phyloP scores from a whole-genome alignment of 2,329 filamentous ascomycete species.

The Cladorrhinum sp. region DNA sequence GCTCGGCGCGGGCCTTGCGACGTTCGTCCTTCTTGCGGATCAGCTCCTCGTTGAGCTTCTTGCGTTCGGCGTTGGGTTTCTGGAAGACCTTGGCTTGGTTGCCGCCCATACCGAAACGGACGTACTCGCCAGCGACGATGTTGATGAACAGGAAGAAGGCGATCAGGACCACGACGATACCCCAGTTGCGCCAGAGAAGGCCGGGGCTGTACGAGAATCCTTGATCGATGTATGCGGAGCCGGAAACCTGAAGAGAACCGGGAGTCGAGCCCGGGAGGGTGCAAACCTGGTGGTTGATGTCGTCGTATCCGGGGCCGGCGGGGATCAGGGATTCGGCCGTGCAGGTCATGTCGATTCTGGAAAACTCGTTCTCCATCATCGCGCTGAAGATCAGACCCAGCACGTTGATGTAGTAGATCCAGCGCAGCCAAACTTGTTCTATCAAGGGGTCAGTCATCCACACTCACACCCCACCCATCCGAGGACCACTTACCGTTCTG shows the following conservation, averaged over 20 bases:
- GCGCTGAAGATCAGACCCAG: slow-evolving; percentile 72
- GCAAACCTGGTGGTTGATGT: slow-evolving; percentile 76
- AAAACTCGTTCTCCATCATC: slow-evolving; percentile 87
- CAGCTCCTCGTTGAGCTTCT: slow-evolving; percentile 62
- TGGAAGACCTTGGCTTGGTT: slow-evolving; percentile 75
- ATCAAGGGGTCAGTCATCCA: too few species aligned
- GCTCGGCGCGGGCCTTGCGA: slow-evolving; percentile 45
- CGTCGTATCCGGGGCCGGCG: slow-evolving; percentile 63
- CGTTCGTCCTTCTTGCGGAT: slow-evolving; percentile 56
- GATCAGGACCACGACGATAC: slow-evolving; percentile 74
- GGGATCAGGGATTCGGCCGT: slow-evolving; percentile 67
- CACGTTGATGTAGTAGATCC: slow-evolving; percentile 76
- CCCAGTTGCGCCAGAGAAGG: slow-evolving; percentile 80
- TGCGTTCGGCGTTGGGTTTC: slow-evolving; percentile 65
- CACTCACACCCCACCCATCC: too few species aligned
- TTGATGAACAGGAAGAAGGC: slow-evolving; percentile 72
- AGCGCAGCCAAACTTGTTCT: slow-evolving; percentile 80
- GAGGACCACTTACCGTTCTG: too few species aligned
- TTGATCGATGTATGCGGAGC: slow-evolving; percentile 64
- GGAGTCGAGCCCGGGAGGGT: slow-evolving; percentile 69
- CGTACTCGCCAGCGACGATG: slow-evolving; percentile 72
- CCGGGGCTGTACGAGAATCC: slow-evolving; percentile 64
- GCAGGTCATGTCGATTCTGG: slow-evolving; percentile 65
- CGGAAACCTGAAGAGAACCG: slow-evolving; percentile 62
- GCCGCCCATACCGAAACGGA: slow-evolving; percentile 77